These are phyloP conservation scores for Pulveroboletus sp. DNA, from an alignment of 768 basidiomycete species.

Conservation along the genomic window DNA sequence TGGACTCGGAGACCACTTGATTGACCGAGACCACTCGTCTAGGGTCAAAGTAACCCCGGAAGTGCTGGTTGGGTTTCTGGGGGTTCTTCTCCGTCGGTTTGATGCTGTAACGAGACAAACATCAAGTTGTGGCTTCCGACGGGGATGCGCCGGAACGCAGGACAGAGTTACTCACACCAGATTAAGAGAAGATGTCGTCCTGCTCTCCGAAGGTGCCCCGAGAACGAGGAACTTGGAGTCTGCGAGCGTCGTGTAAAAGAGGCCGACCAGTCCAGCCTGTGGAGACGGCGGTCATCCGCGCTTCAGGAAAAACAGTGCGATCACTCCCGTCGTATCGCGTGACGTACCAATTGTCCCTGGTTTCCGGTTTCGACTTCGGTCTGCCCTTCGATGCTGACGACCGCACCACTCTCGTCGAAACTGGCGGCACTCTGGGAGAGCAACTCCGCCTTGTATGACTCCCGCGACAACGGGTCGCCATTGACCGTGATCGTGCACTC, in stretches of 20 bases:
- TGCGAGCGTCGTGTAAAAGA: slow-evolving; percentile 37
- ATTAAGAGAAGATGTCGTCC: slow-evolving; percentile 37
- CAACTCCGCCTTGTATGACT: slow-evolving; percentile 38
- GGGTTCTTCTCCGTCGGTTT: slow-evolving; percentile 28
- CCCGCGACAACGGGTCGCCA: slow-evolving; percentile 35
- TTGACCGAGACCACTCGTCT: slow-evolving; percentile 31
- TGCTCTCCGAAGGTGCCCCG: slow-evolving; percentile 31
- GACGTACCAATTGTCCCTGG: slow-evolving; percentile 26
- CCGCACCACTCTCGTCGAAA: slow-evolving; percentile 8
- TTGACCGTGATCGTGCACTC: slow-evolving; percentile 39
- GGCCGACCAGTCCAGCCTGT: slow-evolving; percentile 31
- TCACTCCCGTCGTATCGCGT: too few species aligned
- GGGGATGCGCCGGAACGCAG: background rate
- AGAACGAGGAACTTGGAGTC: slow-evolving; percentile 32
- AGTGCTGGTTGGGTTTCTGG: slow-evolving; percentile 10
- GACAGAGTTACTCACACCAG: slow-evolving; percentile 29
- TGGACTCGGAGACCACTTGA: slow-evolving; percentile 30
- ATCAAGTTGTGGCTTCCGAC: background rate
- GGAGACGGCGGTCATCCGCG: too few species aligned
- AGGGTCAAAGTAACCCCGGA: slow-evolving; percentile 34
- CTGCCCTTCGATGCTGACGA: slow-evolving; percentile 23
- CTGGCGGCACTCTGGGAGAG: slow-evolving; percentile 26
- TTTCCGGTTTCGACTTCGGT: slow-evolving; percentile 27
- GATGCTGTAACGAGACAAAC: slow-evolving; percentile 29
- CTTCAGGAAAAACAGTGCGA: too few species aligned